Base-by-base conservation (phyloP, 208 protist genomes). In the Porcisia deanei region DNA sequence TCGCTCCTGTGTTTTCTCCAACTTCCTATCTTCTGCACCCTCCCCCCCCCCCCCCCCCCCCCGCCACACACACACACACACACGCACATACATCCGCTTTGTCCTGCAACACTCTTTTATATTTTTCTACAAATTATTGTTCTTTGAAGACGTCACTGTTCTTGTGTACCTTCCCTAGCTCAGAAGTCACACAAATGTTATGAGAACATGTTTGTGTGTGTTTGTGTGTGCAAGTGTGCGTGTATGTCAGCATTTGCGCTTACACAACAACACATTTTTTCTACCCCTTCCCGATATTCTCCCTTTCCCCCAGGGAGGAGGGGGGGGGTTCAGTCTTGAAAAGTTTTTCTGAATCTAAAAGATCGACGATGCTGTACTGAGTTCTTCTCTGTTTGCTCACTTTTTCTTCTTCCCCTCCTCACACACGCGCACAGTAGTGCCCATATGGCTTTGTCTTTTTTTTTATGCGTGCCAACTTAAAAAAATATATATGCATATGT, bases 41-140 rank as follows among this genome's bases (percentile, higher is more conserved):
- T n/a, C 30, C 3, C 61, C 30, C 34, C 49, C 58, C 59, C 73
- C 61, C 61, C 18, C 30, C 49, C 71, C 63, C n/a, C n/a, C n/a
- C n/a, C n/a, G n/a, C n/a, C n/a, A n/a, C n/a, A n/a, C n/a, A n/a
- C n/a, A n/a, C n/a, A 30, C 30, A 30, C 30, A 30, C 30, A 30
- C 30, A 30, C 30, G 30, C 30, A 30, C 30, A 30, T 30, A 30
- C 30, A 30, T 30, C 30, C 30, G 30, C 0, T 30, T 30, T 30
- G 30, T 30, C 30, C 30, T 30, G 30, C 30, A 30, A 30, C 30
- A 30, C 30, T 30, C 30, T 30, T 30, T 30, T 30, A 30, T 30
- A 30, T 30, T 30, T 30, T 30, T 30, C 30, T 30, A 30, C 30
- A 30, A 30, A 5, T 43, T 67, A 6, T 30, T 7, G 9, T 22